phyloP scores from a whole-genome alignment of 2,329 filamentous ascomycete genomes.

The Monilinia aucupariae region DNA sequence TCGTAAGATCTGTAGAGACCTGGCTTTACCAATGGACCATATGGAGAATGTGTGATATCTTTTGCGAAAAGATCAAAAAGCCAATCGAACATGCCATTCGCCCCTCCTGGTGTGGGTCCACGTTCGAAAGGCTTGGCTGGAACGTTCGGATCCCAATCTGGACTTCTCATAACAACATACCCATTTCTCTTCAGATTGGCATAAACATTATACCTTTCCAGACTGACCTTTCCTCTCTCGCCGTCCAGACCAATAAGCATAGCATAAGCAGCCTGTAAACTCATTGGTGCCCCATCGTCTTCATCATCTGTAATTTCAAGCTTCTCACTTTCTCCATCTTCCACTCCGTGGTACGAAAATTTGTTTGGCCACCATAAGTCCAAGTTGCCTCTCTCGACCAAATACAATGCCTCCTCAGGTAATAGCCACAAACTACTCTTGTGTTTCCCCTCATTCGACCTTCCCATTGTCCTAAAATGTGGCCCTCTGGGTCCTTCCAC shows the following conservation, averaged over 20 bases:
- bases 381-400: constrained; percentile 80
- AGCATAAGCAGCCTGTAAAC: constrained; percentile 84
- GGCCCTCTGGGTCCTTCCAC: constrained; percentile 67
- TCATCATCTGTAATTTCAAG: constrained; percentile 42
- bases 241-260: constrained; percentile 69
- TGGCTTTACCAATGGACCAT: constrained; percentile 55
- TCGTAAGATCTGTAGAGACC: constrained; percentile 62
- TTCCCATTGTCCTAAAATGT: constrained; percentile 72
- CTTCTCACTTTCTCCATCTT: constrained; percentile 39
- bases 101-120: constrained; percentile 9
- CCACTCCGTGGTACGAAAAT: constrained; percentile 41
- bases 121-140: constrained; percentile 19
- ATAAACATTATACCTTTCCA: constrained; percentile 87
- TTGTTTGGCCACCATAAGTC: constrained; percentile 77
- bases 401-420: constrained; percentile 85
- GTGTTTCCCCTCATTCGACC: constrained; percentile 51
- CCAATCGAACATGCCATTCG: constrained; percentile 30
- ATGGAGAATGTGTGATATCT: constrained; percentile 26
- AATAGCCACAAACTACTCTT: constrained; percentile 70
- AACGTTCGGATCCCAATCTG: constrained; percentile 42
- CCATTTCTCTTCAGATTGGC: constrained; percentile 76
- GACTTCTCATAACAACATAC: constrained; percentile 72
- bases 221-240: constrained; percentile 52
- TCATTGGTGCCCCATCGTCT: constrained; percentile 72
- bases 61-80: constrained; percentile 32